Evolutionary conservation across 2,329 filamentous ascomycete species (phyloP).

Genomic region (Fusarium devonianum): DNA sequence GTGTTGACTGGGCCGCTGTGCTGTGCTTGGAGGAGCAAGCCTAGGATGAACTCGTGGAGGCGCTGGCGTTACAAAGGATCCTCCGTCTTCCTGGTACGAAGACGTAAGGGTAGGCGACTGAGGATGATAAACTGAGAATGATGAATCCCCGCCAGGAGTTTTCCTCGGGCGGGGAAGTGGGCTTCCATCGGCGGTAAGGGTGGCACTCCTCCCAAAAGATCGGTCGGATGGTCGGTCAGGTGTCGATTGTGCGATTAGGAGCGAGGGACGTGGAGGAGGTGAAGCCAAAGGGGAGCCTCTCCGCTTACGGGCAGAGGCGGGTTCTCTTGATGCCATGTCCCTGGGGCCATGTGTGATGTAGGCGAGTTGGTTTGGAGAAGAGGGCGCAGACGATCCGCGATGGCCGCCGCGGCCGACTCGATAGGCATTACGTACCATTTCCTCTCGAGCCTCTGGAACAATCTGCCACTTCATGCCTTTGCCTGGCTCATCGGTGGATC

Average conservation of each 20-base stretch:
- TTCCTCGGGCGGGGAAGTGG: constrained; percentile 66
- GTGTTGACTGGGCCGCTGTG: constrained; percentile 81
- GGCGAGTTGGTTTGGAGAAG: constrained; percentile 68
- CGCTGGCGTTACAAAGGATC: constrained; percentile 74
- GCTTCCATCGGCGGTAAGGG: constrained; percentile 63
- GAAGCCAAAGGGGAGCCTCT: constrained; percentile 63
- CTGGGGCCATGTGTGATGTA: constrained; percentile 66
- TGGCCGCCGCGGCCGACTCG: constrained; percentile 69
- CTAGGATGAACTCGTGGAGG: constrained; percentile 76
- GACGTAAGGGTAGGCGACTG: constrained; percentile 69
- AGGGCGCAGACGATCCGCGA: constrained; percentile 73
- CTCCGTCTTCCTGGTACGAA: constrained; percentile 67
- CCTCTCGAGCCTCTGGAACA: constrained; percentile 80
- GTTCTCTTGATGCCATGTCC: constrained; percentile 61
- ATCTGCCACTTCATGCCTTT: constrained; percentile 99
- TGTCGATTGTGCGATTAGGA: constrained; percentile 62
- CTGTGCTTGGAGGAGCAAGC: constrained; percentile 80
- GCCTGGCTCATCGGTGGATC: constrained; percentile 91
- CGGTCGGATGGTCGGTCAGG: constrained; percentile 61
- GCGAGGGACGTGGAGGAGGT: constrained; percentile 60
- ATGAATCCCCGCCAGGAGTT: constrained; percentile 52
- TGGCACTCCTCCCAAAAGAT: constrained; percentile 47
- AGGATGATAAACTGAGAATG: constrained; percentile 59
- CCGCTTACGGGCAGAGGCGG: constrained; percentile 62
- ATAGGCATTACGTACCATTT: constrained; percentile 79